Evolutionary conservation across 2,329 filamentous ascomycete species (phyloP).

Genomic region (Pyrenophora teres): DNA sequence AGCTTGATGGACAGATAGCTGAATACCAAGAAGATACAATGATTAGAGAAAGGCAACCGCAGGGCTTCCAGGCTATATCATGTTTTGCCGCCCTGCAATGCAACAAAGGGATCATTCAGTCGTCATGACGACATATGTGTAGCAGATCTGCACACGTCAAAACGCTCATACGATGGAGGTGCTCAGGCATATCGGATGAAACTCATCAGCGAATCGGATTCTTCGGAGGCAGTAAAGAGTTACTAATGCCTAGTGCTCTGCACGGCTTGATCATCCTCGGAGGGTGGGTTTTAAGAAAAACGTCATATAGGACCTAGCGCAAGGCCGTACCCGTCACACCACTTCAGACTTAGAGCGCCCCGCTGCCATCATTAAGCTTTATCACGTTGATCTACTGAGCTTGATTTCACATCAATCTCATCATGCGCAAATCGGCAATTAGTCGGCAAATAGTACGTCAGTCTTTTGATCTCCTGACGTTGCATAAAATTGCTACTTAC

Average conservation of each 20-base stretch:
- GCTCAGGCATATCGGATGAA: no score
- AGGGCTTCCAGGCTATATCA: neutral
- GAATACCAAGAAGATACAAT: no score
- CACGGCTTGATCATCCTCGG: neutral
- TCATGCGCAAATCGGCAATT: neutral
- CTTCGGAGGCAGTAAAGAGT: no score
- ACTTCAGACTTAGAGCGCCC: neutral
- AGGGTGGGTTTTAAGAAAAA: no score
- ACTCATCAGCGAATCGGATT: no score
- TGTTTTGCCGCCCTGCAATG: neutral
- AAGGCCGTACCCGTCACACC: constrained; percentile 1
- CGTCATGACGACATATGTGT: neutral
- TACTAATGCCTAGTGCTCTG: no score
- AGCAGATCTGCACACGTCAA: no score
- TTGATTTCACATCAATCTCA: constrained; percentile 14
- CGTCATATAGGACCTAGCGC: no score
- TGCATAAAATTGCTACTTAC: no score
- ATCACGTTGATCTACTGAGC: constrained; percentile 11
- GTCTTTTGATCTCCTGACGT: no score
- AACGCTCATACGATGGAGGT: no score
- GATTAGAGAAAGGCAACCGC: no score
- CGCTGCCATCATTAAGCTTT: constrained; percentile 12
- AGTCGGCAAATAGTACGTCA: neutral
- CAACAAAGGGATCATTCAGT: neutral
- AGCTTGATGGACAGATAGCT: neutral